Conservation (phyloP, 768 basidiomycete genomes). For the Gloeostereum incarnatum region DNA sequence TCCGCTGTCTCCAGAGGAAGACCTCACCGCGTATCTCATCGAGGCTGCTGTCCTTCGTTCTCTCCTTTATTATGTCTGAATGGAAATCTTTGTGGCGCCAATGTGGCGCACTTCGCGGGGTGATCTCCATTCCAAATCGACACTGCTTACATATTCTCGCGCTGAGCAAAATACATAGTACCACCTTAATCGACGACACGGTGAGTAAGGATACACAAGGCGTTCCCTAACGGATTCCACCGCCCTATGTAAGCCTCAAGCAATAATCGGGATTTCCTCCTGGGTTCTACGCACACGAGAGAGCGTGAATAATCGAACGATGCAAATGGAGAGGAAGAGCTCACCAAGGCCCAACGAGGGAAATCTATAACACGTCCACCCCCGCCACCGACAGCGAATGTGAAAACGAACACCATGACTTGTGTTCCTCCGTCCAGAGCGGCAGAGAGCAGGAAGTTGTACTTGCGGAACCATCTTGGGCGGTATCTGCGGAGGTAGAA, state of each 20-base stretch:
- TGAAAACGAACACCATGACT: conserved; percentile 22
- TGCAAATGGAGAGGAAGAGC: not conserved
- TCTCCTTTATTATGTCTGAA: too few relatives aligned
- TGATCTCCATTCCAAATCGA: too few relatives aligned
- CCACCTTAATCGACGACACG: too few relatives aligned
- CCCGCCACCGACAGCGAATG: conserved; percentile 19
- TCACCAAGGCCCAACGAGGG: conserved; percentile 17
- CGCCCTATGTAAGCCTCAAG: conserved; percentile 14
- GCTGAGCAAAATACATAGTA: too few relatives aligned
- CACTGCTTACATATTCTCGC: too few relatives aligned
- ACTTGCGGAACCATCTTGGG: conserved; percentile 38
- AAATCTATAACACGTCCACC: conserved; percentile 14
- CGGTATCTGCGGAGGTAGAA: conserved; percentile 33
- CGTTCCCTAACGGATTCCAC: too few relatives aligned
- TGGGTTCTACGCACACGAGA: conserved; percentile 13
- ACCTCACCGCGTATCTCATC: too few relatives aligned
- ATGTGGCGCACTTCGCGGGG: too few relatives aligned
- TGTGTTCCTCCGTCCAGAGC: conserved; percentile 45
- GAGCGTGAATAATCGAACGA: not conserved
- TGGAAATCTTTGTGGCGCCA: too few relatives aligned
- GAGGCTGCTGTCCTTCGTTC: too few relatives aligned
- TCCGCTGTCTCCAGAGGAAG: too few relatives aligned
- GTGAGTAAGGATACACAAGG: too few relatives aligned
- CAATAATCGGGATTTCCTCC: conserved; percentile 23
- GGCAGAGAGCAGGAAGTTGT: conserved; percentile 43